Evolutionary conservation across 2,329 filamentous ascomycete species (phyloP), one percentile per base, ranked within the genome.

Genomic region (Trichophyton benhamiae): DNA sequence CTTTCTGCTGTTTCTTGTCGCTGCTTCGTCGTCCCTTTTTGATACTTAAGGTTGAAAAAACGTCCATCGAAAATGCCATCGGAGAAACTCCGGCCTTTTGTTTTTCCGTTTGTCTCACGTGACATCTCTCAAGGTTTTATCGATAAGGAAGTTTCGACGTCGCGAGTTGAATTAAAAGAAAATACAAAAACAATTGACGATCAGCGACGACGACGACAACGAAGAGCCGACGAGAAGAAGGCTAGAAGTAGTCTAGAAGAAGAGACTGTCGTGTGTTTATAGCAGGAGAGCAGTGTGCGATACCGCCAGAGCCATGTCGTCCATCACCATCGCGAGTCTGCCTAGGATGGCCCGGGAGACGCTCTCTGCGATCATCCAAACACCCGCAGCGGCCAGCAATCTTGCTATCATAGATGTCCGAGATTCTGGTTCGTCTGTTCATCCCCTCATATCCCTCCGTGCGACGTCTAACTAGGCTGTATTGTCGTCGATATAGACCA

Each of bases 381-480:
- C 79, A 13, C 76, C 79, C 67, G 74, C 68, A 59, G 69, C 72
- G 57, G 62, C 75, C 72, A 61, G 76, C 72, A 69, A 80, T 57
- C 63, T 91, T 62, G 89, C 89, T 8, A 79, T 97, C 42, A 82
- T 97, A 62, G 94, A 97, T 72, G 94, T 97, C 6, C 85, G 94
- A 62, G 94, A 96, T 72, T 85, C 86, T 66, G 87, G 87, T 88
- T 74, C 60, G 76, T 69, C 49, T 44, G 62, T 20, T 20, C 13
- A 59, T 25, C 60, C 65, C 49, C 15, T 15, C 30, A 48, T 41
- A 8, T 58, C 33, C 22, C n/a, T 53, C 49, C 11, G 11, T 53
- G 15, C 49, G 17, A 15, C 11, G 22, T 53, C 7, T 22, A 58
- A 5, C 33, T 44, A 22, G 27, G 33, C 42, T 41, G 36, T 25